Base-by-base conservation (phyloP, 2,329 filamentous ascomycete species). In the Mycosphaerella sp. region DNA sequence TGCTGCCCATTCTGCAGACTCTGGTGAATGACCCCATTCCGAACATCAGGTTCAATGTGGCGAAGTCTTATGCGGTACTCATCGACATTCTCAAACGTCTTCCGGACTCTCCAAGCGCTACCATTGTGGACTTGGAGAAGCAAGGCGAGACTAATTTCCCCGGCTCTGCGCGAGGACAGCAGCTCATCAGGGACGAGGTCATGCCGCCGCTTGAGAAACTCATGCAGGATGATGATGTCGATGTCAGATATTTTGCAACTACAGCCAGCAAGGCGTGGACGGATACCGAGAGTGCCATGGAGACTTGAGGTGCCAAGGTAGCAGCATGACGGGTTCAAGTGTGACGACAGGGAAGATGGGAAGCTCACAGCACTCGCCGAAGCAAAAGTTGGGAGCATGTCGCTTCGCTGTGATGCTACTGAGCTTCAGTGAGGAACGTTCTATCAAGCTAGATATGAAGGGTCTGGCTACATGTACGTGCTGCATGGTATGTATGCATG, bases 1-100 rank as follows among this genome's bases (percentile, higher is more conserved):
- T 98, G 61, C 80, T 98, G 17, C 93, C 93, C 35, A 97, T 98
- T 79, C 82, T 98, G 68, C 88, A 95, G 71, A 89, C 91, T 74
- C 86, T 98, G 49, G 89, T 94, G 46, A 80, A 82, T 41, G 93
- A 98, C 67, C 89, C 94, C 40, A 98, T 98, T 57, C 93, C 93
- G 61, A 98, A 98, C 74, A 98, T 98, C 68, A 89, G 93, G 45
- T 98, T 98, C 80, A 98, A 98, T 71, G 93, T 98, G 42, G 93
- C 93, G 62, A 98, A 98, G 77, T 97, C 93, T 41, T 98, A 97
- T 68, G 82, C 84, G 17, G 85, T 93, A 45, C 76, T 98, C 53
- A 89, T 97, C 64, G 84, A 87, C 62, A 89, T 90, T n/a, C 79
- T 98, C 65, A 89, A 91, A 72, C 86, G 89, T 62, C 79, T 98